These are phyloP conservation scores for Wickerhamiella occidentalis DNA, from an alignment of 805 yeast genomes.

Conservation along the genomic window DNA sequence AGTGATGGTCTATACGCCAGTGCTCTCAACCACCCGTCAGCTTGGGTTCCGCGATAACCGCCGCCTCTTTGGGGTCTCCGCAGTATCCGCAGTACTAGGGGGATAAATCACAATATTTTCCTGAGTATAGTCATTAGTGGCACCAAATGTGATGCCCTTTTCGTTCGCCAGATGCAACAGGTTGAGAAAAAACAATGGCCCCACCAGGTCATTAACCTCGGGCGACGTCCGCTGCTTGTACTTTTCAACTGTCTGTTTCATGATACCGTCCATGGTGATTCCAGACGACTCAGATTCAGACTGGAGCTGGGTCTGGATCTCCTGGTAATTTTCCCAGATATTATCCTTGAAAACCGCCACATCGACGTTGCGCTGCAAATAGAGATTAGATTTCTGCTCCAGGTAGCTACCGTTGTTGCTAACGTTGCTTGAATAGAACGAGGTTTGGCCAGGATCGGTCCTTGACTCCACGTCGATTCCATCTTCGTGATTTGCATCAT, in stretches of 20 bases:
- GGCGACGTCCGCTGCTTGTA: slow-evolving; percentile 37
- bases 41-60: too few species aligned
- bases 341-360: slow-evolving; percentile 61
- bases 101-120: background rate
- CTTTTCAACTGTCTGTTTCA: slow-evolving; percentile 36
- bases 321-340: slow-evolving; percentile 44
- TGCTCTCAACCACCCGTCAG: too few species aligned
- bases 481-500: too few species aligned
- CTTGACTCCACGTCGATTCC: too few species aligned
- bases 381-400: background rate
- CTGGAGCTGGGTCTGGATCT: too few species aligned
- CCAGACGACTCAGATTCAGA: too few species aligned
- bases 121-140: slow-evolving; percentile 15
- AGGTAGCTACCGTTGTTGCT: background rate
- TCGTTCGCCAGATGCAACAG: slow-evolving; percentile 78
- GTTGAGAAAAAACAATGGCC: slow-evolving; percentile 77
- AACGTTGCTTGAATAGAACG: too few species aligned
- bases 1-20: too few species aligned
- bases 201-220: slow-evolving; percentile 55
- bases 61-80: too few species aligned
- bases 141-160: slow-evolving; percentile 44
- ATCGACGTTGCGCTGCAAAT: slow-evolving; percentile 65
- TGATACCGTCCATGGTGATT: slow-evolving; percentile 35
- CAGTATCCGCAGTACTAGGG: too few species aligned
- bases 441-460: background rate